Evolutionary conservation across 805 yeast genomes (phyloP).

Genomic region (Pichia insulana): DNA sequence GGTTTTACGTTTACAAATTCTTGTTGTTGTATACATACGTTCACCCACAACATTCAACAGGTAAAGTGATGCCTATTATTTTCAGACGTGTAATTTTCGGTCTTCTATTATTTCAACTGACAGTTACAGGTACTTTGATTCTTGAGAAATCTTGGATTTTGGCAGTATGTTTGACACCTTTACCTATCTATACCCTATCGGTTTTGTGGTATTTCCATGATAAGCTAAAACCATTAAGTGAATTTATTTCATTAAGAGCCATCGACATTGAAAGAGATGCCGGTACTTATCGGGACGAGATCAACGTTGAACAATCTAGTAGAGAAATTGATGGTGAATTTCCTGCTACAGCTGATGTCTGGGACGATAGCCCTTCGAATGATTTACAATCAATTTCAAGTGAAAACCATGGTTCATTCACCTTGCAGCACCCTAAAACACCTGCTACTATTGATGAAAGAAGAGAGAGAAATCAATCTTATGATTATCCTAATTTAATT

Average conservation of each 20-base stretch:
- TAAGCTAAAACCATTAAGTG: slow-evolving; percentile 70
- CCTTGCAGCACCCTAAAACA: slow-evolving; percentile 14
- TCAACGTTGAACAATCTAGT: neutral
- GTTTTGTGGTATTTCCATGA: slow-evolving; percentile 75
- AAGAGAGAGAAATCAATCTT: slow-evolving; percentile 61
- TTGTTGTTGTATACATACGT: slow-evolving; percentile 84
- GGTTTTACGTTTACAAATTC: slow-evolving; percentile 84
- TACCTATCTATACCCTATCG: slow-evolving; percentile 60
- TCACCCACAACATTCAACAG: slow-evolving; percentile 95
- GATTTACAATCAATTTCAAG: too few relatives aligned
- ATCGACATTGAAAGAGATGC: slow-evolving; percentile 36
- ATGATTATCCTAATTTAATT: slow-evolving; percentile 68
- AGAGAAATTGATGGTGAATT: too few relatives aligned
- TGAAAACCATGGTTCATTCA: neutral
- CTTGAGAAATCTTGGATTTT: slow-evolving; percentile 71
- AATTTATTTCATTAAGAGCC: slow-evolving; percentile 82
- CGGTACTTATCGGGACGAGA: neutral
- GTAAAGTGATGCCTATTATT: slow-evolving; percentile 90
- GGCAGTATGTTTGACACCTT: slow-evolving; percentile 64
- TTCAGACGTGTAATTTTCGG: slow-evolving; percentile 79
- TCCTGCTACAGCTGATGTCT: too few relatives aligned
- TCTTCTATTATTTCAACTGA: slow-evolving; percentile 71
- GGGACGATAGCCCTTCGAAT: too few relatives aligned
- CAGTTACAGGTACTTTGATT: slow-evolving; percentile 83
- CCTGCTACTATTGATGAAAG: slow-evolving; percentile 63